phyloP scores from a whole-genome alignment of 495 filamentous ascomycete species.

The Saxispiralis lemnorum region DNA sequence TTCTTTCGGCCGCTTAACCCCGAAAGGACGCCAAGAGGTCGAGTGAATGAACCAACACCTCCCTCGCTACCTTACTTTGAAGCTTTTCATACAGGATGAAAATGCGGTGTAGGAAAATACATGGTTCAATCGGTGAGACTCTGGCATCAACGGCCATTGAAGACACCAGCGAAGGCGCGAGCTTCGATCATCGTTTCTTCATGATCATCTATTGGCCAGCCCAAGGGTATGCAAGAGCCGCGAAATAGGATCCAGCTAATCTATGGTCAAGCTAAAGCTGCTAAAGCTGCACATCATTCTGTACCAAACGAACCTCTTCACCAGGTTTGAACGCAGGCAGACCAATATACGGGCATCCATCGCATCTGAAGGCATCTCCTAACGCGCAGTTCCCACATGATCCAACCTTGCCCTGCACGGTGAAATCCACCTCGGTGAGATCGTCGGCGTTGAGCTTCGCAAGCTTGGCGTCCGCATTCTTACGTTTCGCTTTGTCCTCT shows the following conservation, averaged over 20 bases:
- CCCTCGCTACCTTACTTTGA: too few relatives aligned
- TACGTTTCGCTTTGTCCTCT: slow-evolving; percentile 56
- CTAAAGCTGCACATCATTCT: slow-evolving; percentile 71
- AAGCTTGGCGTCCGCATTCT: slow-evolving; percentile 40
- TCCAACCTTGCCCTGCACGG: slow-evolving; percentile 83
- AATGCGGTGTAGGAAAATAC: too few relatives aligned
- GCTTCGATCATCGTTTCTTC: too few relatives aligned
- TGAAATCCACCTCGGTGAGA: slow-evolving; percentile 81
- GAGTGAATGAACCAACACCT: neutral
- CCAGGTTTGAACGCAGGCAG: slow-evolving; percentile 91
- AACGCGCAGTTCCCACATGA: slow-evolving; percentile 85
- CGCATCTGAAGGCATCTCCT: slow-evolving; percentile 72
- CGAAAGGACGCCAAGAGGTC: neutral
- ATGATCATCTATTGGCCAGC: too few relatives aligned
- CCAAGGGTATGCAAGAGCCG: too few relatives aligned
- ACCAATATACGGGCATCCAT: slow-evolving; percentile 80
- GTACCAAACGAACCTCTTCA: slow-evolving; percentile 74
- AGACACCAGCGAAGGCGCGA: too few relatives aligned
- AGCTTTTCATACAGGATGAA: too few relatives aligned
- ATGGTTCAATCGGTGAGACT: too few relatives aligned
- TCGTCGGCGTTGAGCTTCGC: slow-evolving; percentile 64
- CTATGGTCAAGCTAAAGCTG: neutral
- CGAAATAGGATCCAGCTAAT: neutral
- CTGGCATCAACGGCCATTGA: too few relatives aligned
- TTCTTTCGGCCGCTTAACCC: neutral